A percentile compares a stretch with the other conserved stretches of the same genome.
These are phyloP conservation scores for Penicillium sp. DNA, from an alignment of 2,329 filamentous ascomycete genomes.

Conservation along the genomic window DNA sequence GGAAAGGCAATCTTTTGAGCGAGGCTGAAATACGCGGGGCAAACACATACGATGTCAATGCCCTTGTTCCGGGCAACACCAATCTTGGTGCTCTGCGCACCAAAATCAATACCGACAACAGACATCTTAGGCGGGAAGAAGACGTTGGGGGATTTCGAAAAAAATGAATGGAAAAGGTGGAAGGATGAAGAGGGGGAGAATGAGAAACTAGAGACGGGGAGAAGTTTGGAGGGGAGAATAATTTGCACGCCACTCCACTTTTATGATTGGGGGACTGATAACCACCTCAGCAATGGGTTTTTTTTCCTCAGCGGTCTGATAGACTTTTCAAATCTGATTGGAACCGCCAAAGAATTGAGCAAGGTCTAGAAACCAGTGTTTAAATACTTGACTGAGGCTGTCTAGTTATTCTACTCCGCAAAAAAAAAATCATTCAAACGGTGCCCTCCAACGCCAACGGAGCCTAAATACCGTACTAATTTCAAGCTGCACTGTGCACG, in stretches of 20 bases:
- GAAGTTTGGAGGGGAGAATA: slow-evolving; percentile 28
- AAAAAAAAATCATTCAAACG: not conserved
- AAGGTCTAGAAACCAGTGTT: not conserved
- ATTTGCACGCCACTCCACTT: slow-evolving; percentile 37
- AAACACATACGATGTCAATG: slow-evolving; percentile 86
- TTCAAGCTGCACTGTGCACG: slow-evolving; percentile 11
- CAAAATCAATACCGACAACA: slow-evolving; percentile 82
- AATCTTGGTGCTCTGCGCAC: slow-evolving; percentile 93
- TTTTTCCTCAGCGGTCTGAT: slow-evolving; percentile 20
- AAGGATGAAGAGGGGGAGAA: slow-evolving; percentile 20
- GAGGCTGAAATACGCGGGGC: slow-evolving; percentile 17
- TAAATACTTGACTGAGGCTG: slow-evolving; percentile 8
- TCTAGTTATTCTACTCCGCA: too few relatives aligned
- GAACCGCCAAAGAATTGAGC: not conserved
- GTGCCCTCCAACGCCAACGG: not conserved
- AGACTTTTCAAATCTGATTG: slow-evolving; percentile 1
- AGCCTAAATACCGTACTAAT: slow-evolving; percentile 12
- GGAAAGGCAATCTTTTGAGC: not conserved
- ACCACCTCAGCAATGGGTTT: slow-evolving; percentile 6
- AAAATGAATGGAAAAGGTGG: slow-evolving; percentile 15
- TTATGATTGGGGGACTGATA: slow-evolving; percentile 26
- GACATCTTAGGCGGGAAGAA: slow-evolving; percentile 45
- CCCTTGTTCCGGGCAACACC: slow-evolving; percentile 97
- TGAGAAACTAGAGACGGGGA: slow-evolving; percentile 16
- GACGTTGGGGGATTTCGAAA: slow-evolving; percentile 11